Evolutionary conservation across 2,329 filamentous ascomycete genomes (phyloP).

Genomic region (Penicillium polonicum): DNA sequence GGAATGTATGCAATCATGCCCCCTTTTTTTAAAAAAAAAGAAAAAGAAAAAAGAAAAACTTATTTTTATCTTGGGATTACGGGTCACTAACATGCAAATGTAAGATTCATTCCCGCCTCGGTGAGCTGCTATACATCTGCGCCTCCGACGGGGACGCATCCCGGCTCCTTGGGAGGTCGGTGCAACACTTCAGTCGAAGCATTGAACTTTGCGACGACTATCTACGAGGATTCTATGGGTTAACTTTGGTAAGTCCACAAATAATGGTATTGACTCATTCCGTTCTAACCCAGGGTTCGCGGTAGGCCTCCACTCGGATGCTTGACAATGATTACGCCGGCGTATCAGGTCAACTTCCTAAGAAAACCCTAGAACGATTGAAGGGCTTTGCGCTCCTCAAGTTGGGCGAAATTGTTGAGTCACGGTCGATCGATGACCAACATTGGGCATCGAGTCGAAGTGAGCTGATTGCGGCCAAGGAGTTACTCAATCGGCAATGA

Average conservation of each 20-base stretch:
- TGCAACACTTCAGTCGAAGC: conserved; percentile 84
- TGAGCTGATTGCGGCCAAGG: conserved; percentile 44
- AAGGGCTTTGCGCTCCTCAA: conserved; percentile 38
- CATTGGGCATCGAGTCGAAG: conserved; percentile 36
- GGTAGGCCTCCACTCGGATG: conserved; percentile 31
- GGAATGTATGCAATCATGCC: conserved; percentile 68
- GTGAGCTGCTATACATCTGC: conserved; percentile 77
- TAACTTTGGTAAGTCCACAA: conserved; percentile 66
- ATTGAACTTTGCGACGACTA: conserved; percentile 94
- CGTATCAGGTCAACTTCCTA: conserved; percentile 16
- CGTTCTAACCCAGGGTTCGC: not conserved
- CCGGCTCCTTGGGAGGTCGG: conserved; percentile 65
- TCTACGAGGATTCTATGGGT: conserved; percentile 84
- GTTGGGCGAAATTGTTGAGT: conserved; percentile 39
- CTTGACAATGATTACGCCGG: conserved; percentile 19
- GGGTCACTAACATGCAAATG: conserved; percentile 4
- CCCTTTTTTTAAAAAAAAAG: not conserved
- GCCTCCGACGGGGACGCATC: conserved; percentile 37
- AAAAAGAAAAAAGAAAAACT: no score
- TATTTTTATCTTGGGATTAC: not conserved
- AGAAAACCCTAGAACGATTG: conserved; percentile 33
- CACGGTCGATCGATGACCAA: conserved; percentile 30
- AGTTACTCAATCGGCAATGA: conserved; percentile 36
- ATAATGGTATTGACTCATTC: not conserved
- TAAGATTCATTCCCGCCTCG: conserved; percentile 81